These are phyloP conservation scores for Rhododendron mucronatum DNA, from an alignment of 148 eudicot species.

Conservation along the genomic window DNA sequence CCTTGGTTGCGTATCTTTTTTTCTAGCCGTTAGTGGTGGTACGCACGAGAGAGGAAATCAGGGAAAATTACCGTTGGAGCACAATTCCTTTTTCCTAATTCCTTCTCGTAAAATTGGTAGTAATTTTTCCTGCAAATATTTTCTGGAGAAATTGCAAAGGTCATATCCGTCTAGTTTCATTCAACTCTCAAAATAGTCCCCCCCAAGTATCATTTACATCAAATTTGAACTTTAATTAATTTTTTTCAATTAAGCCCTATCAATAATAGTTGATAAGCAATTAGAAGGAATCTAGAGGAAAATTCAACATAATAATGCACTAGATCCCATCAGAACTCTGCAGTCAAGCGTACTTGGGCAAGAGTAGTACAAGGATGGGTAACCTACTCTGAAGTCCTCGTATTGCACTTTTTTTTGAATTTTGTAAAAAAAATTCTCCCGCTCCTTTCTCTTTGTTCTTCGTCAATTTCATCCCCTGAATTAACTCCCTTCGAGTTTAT, in stretches of 20 bases:
- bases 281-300: too few relatives aligned
- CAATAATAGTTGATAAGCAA: too few relatives aligned
- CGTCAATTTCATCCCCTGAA: too few relatives aligned
- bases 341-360: slow-evolving; percentile 57
- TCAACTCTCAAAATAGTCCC: not conserved
- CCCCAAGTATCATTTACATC: not conserved
- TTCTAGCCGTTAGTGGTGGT: slow-evolving; percentile 1
- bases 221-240: too few relatives aligned
- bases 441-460: too few relatives aligned
- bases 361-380: slow-evolving; percentile 51
- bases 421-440: too few relatives aligned
- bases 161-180: not conserved
- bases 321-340: too few relatives aligned
- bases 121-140: not conserved
- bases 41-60: not conserved
- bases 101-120: not conserved
- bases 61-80: not conserved
- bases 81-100: too few relatives aligned
- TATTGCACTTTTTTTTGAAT: too few relatives aligned
- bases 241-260: too few relatives aligned
- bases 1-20: not conserved
- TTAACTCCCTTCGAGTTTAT: too few relatives aligned
- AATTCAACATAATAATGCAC: too few relatives aligned
- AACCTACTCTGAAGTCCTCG: slow-evolving; percentile 6
- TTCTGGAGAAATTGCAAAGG: not conserved